These are phyloP conservation scores for Dacryopinax primogenitus DNA, from an alignment of 768 basidiomycete genomes.

Conservation along the genomic window DNA sequence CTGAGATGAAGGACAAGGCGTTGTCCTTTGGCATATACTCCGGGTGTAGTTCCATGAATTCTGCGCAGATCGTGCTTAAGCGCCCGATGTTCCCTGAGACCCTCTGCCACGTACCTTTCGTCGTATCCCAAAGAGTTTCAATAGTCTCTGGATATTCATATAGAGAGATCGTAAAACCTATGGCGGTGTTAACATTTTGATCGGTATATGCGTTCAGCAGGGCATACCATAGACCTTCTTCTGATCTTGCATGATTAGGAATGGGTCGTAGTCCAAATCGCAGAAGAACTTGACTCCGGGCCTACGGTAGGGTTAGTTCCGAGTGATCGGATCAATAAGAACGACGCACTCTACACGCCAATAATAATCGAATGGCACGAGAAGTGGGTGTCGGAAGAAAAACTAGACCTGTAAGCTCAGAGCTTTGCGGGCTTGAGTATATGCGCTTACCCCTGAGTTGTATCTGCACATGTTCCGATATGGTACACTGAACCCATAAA, in stretches of 20 bases:
- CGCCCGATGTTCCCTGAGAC: neutral
- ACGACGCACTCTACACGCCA: conserved; percentile 73
- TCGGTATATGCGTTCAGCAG: neutral
- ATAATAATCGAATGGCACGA: conserved; percentile 70
- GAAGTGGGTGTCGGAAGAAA: conserved; percentile 69
- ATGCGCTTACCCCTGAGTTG: conserved; percentile 63
- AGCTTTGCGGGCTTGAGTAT: conserved; percentile 25
- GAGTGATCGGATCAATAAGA: neutral
- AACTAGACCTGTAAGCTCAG: conserved; percentile 36
- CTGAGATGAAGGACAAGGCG: conserved; percentile 59
- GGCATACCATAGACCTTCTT: conserved; percentile 66
- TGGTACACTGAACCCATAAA: conserved; percentile 37
- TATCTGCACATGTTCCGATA: conserved; percentile 96
- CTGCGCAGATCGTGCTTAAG: conserved; percentile 30
- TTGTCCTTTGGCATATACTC: conserved; percentile 50
- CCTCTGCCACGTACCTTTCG: conserved; percentile 42
- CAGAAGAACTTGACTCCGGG: conserved; percentile 74
- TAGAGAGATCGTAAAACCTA: conserved; percentile 68
- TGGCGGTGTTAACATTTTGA: conserved; percentile 14
- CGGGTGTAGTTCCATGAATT: conserved; percentile 53
- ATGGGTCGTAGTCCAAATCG: conserved; percentile 66
- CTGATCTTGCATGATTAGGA: conserved; percentile 63
- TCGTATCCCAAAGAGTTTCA: conserved; percentile 60
- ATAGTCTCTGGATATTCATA: conserved; percentile 72
- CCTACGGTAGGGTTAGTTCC: conserved; percentile 27